Base-by-base conservation (phyloP, 805 yeast genomes). In the Wickerhamomyces queroliae region DNA sequence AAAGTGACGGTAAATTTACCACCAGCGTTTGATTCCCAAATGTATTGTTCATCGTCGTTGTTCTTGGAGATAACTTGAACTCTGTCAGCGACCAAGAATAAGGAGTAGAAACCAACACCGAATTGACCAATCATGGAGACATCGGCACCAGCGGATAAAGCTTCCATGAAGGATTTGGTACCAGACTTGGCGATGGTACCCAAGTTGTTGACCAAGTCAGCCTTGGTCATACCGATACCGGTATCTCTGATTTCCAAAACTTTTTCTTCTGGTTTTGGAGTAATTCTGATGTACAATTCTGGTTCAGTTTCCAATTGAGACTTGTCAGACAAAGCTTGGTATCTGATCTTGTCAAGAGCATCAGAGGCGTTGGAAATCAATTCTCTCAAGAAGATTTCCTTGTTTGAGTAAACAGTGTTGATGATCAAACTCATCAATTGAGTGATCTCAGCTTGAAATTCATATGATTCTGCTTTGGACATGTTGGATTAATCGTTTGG, bases 121-220 rank as follows among this genome's bases (percentile, higher is more conserved):
- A 93, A 93, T 76, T 93, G 99, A 80, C 99, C 99, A 74, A 93
- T 93, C 99, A 93, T 93, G 50, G 98, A 90, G 48, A 93, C 97
- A 69, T 93, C 99, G 47, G 99, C 99, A 74, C 99, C 99, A 51
- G 97, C 98, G 52, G 95, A 83, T 53, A 95, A 78, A 53, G 99
- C 99, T 75, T 93, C 99, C 99, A 93, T 93, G 70, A 93, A 93
- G 56, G 95, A 88, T 76, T 93, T 93, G 58, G 99, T 93, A 74
- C 99, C 99, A 53, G 99, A 93, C 75, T 93, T 93, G 64, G 99
- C 99, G 65, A 93, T 93, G 53, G 98, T 93, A 83, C 99, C 99
- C 70, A 93, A 85, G 77, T 93, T 93, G 83, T 95, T 93, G 62
- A 93, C 91, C 65, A 93, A 78, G 65, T 93, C 99, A 55, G 96